phyloP scores from a whole-genome alignment of 768 basidiomycete species.

The Fistulinella prunicolor region DNA sequence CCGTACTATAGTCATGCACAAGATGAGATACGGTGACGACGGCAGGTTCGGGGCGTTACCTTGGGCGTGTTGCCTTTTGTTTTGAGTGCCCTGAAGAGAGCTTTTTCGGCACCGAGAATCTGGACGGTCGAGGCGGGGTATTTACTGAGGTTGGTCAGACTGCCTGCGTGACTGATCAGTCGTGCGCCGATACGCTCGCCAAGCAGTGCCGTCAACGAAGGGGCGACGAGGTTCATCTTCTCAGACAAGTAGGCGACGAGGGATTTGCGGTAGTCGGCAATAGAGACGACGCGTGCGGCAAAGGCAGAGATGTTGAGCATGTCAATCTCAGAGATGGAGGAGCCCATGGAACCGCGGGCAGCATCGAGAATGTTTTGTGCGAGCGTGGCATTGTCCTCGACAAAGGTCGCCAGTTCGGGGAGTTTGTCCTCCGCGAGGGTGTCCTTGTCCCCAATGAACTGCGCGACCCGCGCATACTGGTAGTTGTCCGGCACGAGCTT shows the following conservation, averaged over 20 bases:
- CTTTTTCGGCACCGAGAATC: conserved; percentile 97
- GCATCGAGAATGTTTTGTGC: conserved; percentile 96
- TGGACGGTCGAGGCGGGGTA: conserved; percentile 98
- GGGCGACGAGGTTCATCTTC: conserved; percentile 98
- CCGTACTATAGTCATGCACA: conserved; percentile 68
- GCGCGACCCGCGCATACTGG: conserved; percentile 82
- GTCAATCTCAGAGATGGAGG: conserved; percentile 86
- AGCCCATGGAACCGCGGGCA: conserved; percentile 91
- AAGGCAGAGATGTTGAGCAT: conserved; percentile 95
- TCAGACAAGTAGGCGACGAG: conserved; percentile 84
- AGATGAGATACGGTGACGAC: not conserved
- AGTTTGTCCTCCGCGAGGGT: conserved; percentile 74
- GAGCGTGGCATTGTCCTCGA: conserved; percentile 80
- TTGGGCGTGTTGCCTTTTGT: conserved; percentile 99
- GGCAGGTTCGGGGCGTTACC: conserved; percentile 36
- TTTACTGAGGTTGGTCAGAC: conserved; percentile 94
- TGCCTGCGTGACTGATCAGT: conserved; percentile 93
- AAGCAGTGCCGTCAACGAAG: conserved; percentile 84
- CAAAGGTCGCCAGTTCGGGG: conserved; percentile 68
- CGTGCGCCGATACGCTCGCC: conserved; percentile 92
- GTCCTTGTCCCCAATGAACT: conserved; percentile 90
- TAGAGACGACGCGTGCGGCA: conserved; percentile 83
- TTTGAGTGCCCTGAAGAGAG: conserved; percentile 94
- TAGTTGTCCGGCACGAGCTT: conserved; percentile 92
- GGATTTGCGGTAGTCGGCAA: conserved; percentile 92